Evolutionary conservation across 2,329 filamentous ascomycete genomes (phyloP), one percentile per base, ranked within the genome.

Genomic region (Penicillium frequentans): DNA sequence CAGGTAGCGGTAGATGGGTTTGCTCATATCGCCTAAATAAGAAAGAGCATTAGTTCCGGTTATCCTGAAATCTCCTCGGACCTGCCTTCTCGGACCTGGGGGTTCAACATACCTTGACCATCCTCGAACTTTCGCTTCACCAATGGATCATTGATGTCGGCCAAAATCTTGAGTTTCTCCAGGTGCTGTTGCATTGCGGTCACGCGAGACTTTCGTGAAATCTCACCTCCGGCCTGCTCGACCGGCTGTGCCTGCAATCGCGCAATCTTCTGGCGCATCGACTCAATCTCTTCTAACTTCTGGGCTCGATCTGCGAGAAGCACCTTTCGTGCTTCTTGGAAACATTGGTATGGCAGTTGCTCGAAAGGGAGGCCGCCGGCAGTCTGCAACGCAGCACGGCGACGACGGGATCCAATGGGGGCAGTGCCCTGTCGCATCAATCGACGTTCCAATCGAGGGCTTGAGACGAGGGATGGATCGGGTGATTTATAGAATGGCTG

Each of bases 81-180:
- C 3, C 23, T 24, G 23, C 4, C 23, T 24, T 29, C 6, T 23
- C 4, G 14, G 3, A 13, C 50, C 19, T 48, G 9, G n/a, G 11
- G 27, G 29, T 26, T 43, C 10, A 51, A 51, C 84, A 67, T 80
- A 96, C 93, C 92, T 68, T 88, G 76, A 24, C 93, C 92, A 75
- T 98, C 93, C 73, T 99, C 95, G 65, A 96, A 98, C 64, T 85
- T 88, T 77, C 91, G 90, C 85, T 97, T 97, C 60, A 98, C 91
- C 37, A 91, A 68, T 1, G 95, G 95, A 71, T 98, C 95, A 73
- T 98, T 98, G 75, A 96, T 92, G 71, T 99, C 95, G 24, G 92
- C 93, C 60, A 90, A 78, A 39, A 99, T 88, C 84, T 97, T 96
- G 71, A 96, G 80, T 54, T 87, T 75, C 71, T 96, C 89, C 54